Evolutionary conservation across 495 filamentous ascomycete genomes (phyloP).

Genomic region (Pseudotulostoma volvatum): DNA sequence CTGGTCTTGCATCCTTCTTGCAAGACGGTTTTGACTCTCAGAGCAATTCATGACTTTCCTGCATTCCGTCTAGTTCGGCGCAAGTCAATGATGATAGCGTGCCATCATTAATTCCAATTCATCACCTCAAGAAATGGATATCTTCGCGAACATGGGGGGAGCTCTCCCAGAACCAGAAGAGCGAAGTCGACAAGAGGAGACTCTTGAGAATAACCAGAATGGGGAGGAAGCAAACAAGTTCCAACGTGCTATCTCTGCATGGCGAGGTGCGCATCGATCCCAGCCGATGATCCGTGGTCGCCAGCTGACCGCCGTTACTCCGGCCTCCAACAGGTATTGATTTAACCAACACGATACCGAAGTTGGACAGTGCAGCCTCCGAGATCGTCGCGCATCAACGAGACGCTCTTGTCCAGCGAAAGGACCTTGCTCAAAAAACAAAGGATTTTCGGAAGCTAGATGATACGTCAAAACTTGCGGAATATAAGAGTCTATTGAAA

Average conservation of each 20-base stretch:
- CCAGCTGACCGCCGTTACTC: no score
- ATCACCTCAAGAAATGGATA: constrained; percentile 20
- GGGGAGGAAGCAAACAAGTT: constrained; percentile 69
- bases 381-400: constrained; percentile 86
- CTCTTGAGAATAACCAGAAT: constrained; percentile 10
- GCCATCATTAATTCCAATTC: no score
- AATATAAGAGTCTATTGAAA: constrained; percentile 82
- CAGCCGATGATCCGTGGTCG: no score
- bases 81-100: no score
- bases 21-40: no score
- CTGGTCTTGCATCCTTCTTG: no score
- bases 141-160: constrained; percentile 29
- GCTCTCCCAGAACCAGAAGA: constrained; percentile 20
- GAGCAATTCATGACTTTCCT: no score
- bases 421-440: constrained; percentile 94
- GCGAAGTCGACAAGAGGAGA: no score
- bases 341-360: constrained; percentile 67
- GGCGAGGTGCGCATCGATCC: constrained; percentile 75
- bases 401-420: constrained; percentile 82
- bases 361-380: constrained; percentile 76
- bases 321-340: constrained; percentile 87
- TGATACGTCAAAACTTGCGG: constrained; percentile 69
- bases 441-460: constrained; percentile 96
- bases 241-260: constrained; percentile 85
- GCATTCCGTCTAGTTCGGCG: no score